phyloP scores from a whole-genome alignment of 2,329 filamentous ascomycete genomes.

The Orbilia quercus region DNA sequence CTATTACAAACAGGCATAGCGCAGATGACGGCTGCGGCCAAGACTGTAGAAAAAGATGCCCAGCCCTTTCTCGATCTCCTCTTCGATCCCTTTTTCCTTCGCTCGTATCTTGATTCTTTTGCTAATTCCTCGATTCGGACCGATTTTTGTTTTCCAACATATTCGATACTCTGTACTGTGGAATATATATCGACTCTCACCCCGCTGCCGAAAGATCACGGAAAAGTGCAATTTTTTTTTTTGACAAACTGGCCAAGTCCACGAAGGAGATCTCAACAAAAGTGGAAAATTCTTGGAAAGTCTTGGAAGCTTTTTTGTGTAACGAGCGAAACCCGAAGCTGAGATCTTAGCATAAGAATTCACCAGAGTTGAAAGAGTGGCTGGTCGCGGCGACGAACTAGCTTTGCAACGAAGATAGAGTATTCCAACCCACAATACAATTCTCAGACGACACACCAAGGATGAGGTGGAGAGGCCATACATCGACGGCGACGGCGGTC shows the following conservation, averaged over 20 bases:
- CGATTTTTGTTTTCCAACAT: not conserved
- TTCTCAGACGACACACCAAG: constrained; percentile 13
- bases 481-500: constrained; percentile 8
- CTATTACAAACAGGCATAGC: constrained; percentile 22
- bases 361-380: no score
- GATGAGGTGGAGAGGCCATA: constrained; percentile 17
- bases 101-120: not conserved
- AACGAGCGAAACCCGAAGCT: constrained; percentile 1
- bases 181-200: no score
- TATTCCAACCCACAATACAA: no score
- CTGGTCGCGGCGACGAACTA: no score
- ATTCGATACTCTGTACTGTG: not conserved
- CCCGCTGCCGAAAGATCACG: no score
- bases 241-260: no score
- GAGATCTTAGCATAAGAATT: not conserved
- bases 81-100: constrained; percentile 1
- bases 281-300: not conserved
- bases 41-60: constrained; percentile 36
- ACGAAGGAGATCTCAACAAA: not conserved
- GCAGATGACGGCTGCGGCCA: constrained; percentile 15
- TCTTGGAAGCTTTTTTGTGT: constrained; percentile 5
- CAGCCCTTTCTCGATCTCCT: constrained; percentile 34
- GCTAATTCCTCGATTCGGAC: not conserved
- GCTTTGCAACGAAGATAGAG: no score
- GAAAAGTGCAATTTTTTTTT: no score